Evolutionary conservation across 768 basidiomycete species (phyloP).

Genomic region (Mycena alexandri): DNA sequence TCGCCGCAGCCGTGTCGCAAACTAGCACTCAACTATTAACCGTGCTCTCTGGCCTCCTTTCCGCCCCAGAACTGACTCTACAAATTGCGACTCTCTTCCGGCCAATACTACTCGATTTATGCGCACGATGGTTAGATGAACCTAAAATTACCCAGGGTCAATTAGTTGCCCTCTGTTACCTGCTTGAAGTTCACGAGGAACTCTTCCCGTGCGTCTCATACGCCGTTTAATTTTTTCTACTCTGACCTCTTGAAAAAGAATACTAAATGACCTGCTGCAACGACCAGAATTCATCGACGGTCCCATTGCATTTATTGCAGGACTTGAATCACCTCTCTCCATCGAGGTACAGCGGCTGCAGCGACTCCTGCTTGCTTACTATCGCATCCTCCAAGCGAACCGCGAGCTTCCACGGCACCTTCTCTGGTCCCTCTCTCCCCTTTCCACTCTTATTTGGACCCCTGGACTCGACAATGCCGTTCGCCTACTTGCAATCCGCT

Average conservation of each 20-base stretch:
- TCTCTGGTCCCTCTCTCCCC: conserved; percentile 74
- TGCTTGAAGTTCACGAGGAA: conserved; percentile 79
- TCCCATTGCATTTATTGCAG: conserved; percentile 63
- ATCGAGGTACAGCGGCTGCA: conserved; percentile 68
- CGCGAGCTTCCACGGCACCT: conserved; percentile 71
- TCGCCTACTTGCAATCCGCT: conserved; percentile 78
- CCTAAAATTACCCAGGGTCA: conserved; percentile 62
- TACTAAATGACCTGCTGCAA: conserved; percentile 66
- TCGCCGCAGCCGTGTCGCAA: conserved; percentile 54
- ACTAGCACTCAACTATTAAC: conserved; percentile 57
- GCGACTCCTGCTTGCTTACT: conserved; percentile 80
- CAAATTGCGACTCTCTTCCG: conserved; percentile 75
- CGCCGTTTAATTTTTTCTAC: neutral
- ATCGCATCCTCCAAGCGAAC: conserved; percentile 83
- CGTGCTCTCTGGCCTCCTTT: conserved; percentile 71
- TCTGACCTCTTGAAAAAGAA: conserved; percentile 51
- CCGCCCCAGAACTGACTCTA: conserved; percentile 71
- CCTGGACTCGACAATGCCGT: conserved; percentile 68
- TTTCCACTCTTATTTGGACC: conserved; percentile 59
- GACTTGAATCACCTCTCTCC: conserved; percentile 46
- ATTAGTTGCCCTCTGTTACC: conserved; percentile 69
- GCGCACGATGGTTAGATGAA: conserved; percentile 83
- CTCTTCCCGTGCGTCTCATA: conserved; percentile 71
- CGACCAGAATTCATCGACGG: conserved; percentile 61
- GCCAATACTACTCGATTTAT: conserved; percentile 84